Percentiles rank a stretch among this genome's conserved stretches.
These are phyloP conservation scores for Cladosporium sp. DNA, from an alignment of 2,329 filamentous ascomycete species.

Conservation along the genomic window DNA sequence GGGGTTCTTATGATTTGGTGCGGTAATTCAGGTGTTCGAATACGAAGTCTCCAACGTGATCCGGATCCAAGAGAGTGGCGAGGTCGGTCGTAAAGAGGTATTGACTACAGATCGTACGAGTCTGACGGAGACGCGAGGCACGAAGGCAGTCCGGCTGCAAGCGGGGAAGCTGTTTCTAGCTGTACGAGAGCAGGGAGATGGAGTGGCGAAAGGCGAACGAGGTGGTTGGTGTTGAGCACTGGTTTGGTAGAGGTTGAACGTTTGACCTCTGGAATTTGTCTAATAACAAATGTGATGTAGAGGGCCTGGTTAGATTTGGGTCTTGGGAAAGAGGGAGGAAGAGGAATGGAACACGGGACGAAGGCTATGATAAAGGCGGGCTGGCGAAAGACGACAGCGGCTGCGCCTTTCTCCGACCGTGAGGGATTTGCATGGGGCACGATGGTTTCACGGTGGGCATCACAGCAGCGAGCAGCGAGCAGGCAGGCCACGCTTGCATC, in stretches of 20 bases:
- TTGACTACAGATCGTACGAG: constrained; percentile 12
- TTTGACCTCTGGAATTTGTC: constrained; percentile 15
- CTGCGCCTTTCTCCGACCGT: constrained; percentile 9
- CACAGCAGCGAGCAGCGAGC: constrained; percentile 9
- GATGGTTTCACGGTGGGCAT: not conserved
- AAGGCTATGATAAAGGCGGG: constrained; percentile 9
- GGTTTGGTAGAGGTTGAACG: not conserved
- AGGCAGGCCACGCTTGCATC: constrained; percentile 9
- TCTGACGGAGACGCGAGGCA: constrained; percentile 7
- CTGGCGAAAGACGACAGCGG: constrained; percentile 8
- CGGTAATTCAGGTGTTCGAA: not conserved
- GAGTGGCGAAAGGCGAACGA: constrained; percentile 2
- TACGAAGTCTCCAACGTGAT: constrained; percentile 4
- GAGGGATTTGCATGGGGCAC: constrained; percentile 9
- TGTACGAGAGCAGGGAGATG: too few relatives aligned
- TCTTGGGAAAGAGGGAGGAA: not conserved
- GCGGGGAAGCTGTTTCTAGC: constrained; percentile 5
- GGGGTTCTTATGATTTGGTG: too few relatives aligned
- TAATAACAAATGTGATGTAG: constrained; percentile 17
- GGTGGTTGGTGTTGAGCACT: not conserved
- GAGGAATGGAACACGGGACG: constrained; percentile 9
- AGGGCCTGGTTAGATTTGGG: constrained; percentile 5
- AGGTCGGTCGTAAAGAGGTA: constrained; percentile 30
- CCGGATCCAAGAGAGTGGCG: not conserved
- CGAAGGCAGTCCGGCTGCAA: constrained; percentile 6